Evolutionary conservation across 2,329 filamentous ascomycete species (phyloP), one percentile per base, ranked within the genome.

Genomic region (Pleoardoris graminearum): DNA sequence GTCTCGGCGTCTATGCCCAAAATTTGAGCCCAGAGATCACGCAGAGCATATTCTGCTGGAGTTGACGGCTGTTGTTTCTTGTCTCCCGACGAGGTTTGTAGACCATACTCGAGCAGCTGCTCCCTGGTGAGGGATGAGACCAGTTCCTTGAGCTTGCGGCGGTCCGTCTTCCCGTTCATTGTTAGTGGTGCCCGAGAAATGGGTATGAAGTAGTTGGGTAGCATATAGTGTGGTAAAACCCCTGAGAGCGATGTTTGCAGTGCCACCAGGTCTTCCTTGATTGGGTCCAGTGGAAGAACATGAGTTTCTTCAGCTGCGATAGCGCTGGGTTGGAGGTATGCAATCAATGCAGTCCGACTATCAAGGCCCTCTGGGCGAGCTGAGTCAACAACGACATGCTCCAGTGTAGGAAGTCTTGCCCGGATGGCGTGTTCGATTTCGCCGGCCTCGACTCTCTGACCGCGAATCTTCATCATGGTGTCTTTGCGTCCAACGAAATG

Each of bases 351-450:
- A 17, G 39, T 39, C 19, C 25, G 21, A 25, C 33, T 30, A 7
- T 5, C 21, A 37, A 32, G 21, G 7, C 19, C 23, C 17, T 35
- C 22, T 6, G 44, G 41, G 3, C 33, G 27, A 21, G 27, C 41
- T 10, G n/a, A 11, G 22, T 44, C 41, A 27, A 32, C 43, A 17
- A 38, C 21, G 19, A 43, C 19, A 33, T 54, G 51, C n/a, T n/a
- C n/a, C n/a, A n/a, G n/a, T n/a, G n/a, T n/a, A n/a, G n/a, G n/a
- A n/a, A n/a, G n/a, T n/a, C n/a, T n/a, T n/a, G n/a, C n/a, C n/a
- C n/a, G n/a, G n/a, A n/a, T n/a, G n/a, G n/a, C n/a, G 21, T 54
- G 33, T 33, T 59, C 57, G 8, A 59, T 49, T 30, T 57, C 54
- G 8, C 51, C 57, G 5, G 55, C 19, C 33, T 59, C 54, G 27